Evolutionary conservation across 1,139 yeast genomes (phyloP), one percentile per base, ranked within the genome.

Genomic region (Suhomyces ambrosiae): DNA sequence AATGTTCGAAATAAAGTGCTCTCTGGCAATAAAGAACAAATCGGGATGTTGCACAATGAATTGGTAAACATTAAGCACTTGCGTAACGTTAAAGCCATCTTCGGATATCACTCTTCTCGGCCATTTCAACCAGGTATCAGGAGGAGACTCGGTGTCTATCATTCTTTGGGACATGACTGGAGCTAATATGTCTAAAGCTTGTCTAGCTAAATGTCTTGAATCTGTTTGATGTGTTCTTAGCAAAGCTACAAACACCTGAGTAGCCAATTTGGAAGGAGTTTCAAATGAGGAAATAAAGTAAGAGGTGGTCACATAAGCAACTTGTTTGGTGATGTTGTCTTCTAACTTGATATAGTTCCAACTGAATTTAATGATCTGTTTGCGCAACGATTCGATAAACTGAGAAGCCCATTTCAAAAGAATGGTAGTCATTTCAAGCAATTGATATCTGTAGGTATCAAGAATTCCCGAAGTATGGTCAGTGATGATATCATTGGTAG

Each of bases 341-440:
- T 90, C 97, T 31, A 90, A 65, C 50, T 88, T 88, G 54, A 92
- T 85, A 54, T 83, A 87, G 49, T 86, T 86, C 98, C 98, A 94
- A 49, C 92, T 86, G 64, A 90, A 92, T 58, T 88, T 89, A 61
- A 92, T 87, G 31, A 92, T 79, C 50, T 89, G 96, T 53, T 89
- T 92, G 32, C 89, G 75, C 47, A 79, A 75, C n/a, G 79, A 83
- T 7, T 76, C 67, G 12, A 88, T 73, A 15, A 72, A 60, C 1
- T 66, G 60, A 0, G 96, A 79, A 2, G 88, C 83, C 63, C 80
- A 75, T 52, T 82, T 83, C 28, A 90, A 78, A 31, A 92, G 63
- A 35, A 86, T 64, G 0, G 96, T 82, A 0, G 97, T 85, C 57
- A 88, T 63, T 50, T 90, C 96, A 27, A 94, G 69, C 11, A 92